Percentiles rank a stretch among this genome's conserved stretches.
These are phyloP conservation scores for Trichoderma orchidacearum DNA, from an alignment of 495 filamentous ascomycete genomes.

Conservation along the genomic window DNA sequence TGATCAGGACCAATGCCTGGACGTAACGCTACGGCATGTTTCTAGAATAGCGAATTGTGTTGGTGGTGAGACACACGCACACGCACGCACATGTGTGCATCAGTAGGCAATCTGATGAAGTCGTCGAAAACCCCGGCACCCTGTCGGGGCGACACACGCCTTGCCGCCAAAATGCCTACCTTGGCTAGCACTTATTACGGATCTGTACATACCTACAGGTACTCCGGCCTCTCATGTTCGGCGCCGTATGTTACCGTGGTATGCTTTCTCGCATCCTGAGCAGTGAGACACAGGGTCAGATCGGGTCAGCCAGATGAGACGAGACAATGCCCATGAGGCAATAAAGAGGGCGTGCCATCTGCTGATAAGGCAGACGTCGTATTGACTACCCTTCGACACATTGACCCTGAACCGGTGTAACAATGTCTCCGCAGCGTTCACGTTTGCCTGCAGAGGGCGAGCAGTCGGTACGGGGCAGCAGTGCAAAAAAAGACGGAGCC, in stretches of 20 bases:
- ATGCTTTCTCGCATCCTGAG: too few relatives aligned
- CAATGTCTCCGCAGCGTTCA: neutral
- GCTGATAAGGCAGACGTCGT: neutral
- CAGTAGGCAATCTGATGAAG: neutral
- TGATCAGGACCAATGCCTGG: neutral
- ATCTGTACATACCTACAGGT: neutral
- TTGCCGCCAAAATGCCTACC: neutral
- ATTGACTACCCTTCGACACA: neutral
- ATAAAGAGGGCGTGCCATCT: neutral
- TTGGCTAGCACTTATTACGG: neutral
- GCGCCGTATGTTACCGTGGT: too few relatives aligned
- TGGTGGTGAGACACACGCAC: neutral
- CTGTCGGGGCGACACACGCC: neutral
- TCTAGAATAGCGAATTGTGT: neutral
- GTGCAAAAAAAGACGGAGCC: too few relatives aligned
- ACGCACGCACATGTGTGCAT: neutral
- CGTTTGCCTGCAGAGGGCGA: neutral
- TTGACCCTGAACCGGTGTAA: neutral
- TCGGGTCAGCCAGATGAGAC: neutral
- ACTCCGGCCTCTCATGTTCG: too few relatives aligned
- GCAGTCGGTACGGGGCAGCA: too few relatives aligned
- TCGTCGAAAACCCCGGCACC: neutral
- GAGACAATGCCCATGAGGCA: neutral
- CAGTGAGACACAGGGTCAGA: neutral
- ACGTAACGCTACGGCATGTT: neutral